Evolutionary conservation across 257 asterid species (phyloP).

Genomic region (Pogostemon cablin): DNA sequence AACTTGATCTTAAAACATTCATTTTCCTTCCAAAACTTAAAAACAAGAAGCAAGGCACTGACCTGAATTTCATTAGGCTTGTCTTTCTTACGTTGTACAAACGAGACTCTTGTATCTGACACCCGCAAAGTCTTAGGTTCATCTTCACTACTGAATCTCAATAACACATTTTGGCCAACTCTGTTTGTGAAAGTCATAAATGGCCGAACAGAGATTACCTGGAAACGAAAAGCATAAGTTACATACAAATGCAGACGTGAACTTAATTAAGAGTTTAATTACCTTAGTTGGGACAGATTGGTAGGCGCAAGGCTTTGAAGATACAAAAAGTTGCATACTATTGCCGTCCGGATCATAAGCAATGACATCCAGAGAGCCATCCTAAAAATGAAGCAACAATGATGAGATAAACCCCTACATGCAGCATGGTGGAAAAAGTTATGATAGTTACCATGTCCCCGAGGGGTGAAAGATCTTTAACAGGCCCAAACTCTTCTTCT

Average conservation of each 20-base stretch:
- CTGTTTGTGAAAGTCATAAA: slow-evolving; percentile 92
- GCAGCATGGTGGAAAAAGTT: slow-evolving; percentile 27
- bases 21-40: slow-evolving; percentile 16
- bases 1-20: slow-evolving; percentile 13
- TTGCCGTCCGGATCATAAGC: slow-evolving; percentile 77
- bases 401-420: slow-evolving; percentile 21
- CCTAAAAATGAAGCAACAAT: slow-evolving; percentile 53
- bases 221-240: slow-evolving; percentile 41
- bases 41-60: slow-evolving; percentile 24
- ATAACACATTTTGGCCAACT: slow-evolving; percentile 69
- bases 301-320: slow-evolving; percentile 85
- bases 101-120: slow-evolving; percentile 83
- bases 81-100: slow-evolving; percentile 56
- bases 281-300: slow-evolving; percentile 97
- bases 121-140: slow-evolving; percentile 74
- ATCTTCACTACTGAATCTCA: slow-evolving; percentile 83
- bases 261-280: slow-evolving; percentile 32
- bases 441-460: slow-evolving; percentile 73
- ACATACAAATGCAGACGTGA: slow-evolving; percentile 25
- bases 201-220: slow-evolving; percentile 89
- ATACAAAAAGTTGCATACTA: slow-evolving; percentile 78
- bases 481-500: slow-evolving; percentile 85
- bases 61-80: slow-evolving; percentile 84
- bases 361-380: slow-evolving; percentile 87
- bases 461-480: slow-evolving; percentile 82